These are phyloP conservation scores for Wickerhamiella lipophila DNA, from an alignment of 805 yeast species.

Conservation along the genomic window DNA sequence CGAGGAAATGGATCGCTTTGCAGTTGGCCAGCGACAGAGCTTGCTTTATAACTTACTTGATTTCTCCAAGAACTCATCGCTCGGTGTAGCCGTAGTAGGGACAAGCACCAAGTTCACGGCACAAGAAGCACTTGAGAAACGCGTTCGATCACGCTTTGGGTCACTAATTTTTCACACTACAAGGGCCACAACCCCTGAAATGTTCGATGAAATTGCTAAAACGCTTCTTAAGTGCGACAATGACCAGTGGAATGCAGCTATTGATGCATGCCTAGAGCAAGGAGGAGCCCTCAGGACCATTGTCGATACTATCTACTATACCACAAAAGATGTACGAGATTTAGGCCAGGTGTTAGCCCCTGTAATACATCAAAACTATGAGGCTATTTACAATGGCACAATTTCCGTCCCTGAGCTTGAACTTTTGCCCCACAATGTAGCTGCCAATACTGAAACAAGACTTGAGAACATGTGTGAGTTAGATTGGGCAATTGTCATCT, in stretches of 20 bases:
- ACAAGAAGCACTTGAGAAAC: constrained; percentile 72
- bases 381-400: background rate
- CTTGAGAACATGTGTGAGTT: constrained; percentile 43
- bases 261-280: constrained; percentile 14
- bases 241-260: constrained; percentile 18
- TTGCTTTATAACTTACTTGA: constrained; percentile 80
- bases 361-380: background rate
- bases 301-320: constrained; percentile 39
- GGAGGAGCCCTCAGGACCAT: background rate
- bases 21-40: constrained; percentile 63
- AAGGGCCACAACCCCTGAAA: constrained; percentile 37
- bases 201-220: constrained; percentile 39
- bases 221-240: constrained; percentile 28
- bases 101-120: constrained; percentile 61
- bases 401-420: background rate
- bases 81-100: constrained; percentile 75
- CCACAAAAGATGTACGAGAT: constrained; percentile 45
- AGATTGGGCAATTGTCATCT: constrained; percentile 57
- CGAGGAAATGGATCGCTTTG: constrained; percentile 76
- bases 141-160: constrained; percentile 82
- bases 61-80: constrained; percentile 55
- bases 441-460: constrained; percentile 15
- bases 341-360: constrained; percentile 20
- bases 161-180: constrained; percentile 58
- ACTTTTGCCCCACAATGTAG: constrained; percentile 8